Percentiles rank a stretch among this genome's conserved stretches.
phyloP scores from a whole-genome alignment of 768 basidiomycete genomes.

The Serendipita vermifera region DNA sequence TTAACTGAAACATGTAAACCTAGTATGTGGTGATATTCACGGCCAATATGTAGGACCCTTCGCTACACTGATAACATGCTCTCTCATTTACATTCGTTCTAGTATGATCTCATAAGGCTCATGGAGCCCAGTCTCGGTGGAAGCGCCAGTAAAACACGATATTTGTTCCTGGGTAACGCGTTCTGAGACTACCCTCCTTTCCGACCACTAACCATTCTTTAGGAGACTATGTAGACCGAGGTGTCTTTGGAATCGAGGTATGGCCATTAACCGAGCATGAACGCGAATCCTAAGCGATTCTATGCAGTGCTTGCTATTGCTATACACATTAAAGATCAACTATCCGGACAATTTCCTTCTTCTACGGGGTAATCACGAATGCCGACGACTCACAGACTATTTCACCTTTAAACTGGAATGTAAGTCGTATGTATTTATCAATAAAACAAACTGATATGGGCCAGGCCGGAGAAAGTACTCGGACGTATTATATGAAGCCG shows the following conservation, averaged over 20 bases:
- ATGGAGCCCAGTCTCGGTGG: slow-evolving; percentile 32
- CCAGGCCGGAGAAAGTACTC: slow-evolving; percentile 87
- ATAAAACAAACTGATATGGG: neutral
- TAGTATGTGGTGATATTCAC: slow-evolving; percentile 95
- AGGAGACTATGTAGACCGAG: slow-evolving; percentile 95
- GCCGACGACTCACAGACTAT: slow-evolving; percentile 89
- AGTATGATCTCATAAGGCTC: slow-evolving; percentile 37
- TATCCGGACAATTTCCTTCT: slow-evolving; percentile 73
- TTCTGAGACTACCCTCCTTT: slow-evolving; percentile 83
- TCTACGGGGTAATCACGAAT: slow-evolving; percentile 94
- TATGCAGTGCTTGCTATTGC: slow-evolving; percentile 70
- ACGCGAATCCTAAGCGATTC: neutral
- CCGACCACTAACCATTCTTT: slow-evolving; percentile 81
- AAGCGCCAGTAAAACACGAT: slow-evolving; percentile 34
- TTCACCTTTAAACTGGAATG: slow-evolving; percentile 98
- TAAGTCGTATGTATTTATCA: slow-evolving; percentile 28
- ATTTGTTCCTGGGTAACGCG: slow-evolving; percentile 93
- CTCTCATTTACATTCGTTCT: neutral
- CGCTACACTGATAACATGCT: neutral
- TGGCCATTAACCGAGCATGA: slow-evolving; percentile 18
- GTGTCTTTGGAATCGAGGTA: slow-evolving; percentile 74
- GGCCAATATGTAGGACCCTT: slow-evolving; percentile 58
- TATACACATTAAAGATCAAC: slow-evolving; percentile 87
- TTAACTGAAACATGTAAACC: no score
- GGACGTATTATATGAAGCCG: slow-evolving; percentile 78